Conservation (phyloP, 768 basidiomycete genomes). For the Hortiboletus flavorubellus region DNA sequence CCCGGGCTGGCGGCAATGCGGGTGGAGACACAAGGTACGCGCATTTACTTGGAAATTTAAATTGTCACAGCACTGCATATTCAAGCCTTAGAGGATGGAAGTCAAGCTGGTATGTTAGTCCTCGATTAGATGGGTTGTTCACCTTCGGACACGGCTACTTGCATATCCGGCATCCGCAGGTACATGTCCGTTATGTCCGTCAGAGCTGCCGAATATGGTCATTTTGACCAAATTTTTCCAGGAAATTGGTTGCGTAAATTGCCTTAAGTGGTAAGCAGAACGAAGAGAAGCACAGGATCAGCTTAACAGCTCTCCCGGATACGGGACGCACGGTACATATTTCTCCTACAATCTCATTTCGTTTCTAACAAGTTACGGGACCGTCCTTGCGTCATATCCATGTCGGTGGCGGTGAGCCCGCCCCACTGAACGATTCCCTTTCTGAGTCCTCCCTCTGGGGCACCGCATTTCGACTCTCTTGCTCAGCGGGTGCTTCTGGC, state of each 20-base stretch:
- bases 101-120: constrained; percentile 5
- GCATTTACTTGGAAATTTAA: constrained; percentile 1
- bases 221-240: not conserved
- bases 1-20: constrained; percentile 17
- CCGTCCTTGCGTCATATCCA: constrained; percentile 24
- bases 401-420: constrained; percentile 32
- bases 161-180: constrained; percentile 10
- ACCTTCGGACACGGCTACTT: constrained; percentile 22
- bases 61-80: constrained; percentile 23
- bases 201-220: not conserved
- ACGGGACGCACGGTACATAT: constrained; percentile 14
- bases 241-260: not conserved
- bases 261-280: constrained; percentile 5
- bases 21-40: constrained; percentile 17
- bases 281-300: constrained; percentile 26
- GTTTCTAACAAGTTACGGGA: constrained; percentile 7
- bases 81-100: constrained; percentile 4
- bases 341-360: constrained; percentile 8
- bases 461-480: constrained; percentile 27
- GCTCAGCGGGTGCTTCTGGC: constrained; percentile 29
- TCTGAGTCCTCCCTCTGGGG: constrained; percentile 29
- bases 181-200: constrained; percentile 1
- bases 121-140: constrained; percentile 1
- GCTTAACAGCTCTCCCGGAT: constrained; percentile 14
- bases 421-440: constrained; percentile 18